Evolutionary conservation across 805 yeast species (phyloP).

Genomic region (Saccharomycopsis oosterbeekiorum): DNA sequence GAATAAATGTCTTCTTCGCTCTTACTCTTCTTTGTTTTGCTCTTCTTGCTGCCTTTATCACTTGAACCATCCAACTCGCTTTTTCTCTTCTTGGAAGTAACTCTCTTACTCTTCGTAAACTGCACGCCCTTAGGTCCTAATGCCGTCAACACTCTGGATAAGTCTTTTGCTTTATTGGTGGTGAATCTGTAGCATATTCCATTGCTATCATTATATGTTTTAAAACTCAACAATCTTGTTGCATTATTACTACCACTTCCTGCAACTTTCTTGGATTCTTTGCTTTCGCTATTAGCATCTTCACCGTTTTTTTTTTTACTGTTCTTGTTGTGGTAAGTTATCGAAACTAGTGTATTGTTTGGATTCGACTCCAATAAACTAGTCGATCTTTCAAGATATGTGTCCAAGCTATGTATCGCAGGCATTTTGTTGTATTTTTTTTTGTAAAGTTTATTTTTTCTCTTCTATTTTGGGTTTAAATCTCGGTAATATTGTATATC

Average conservation of each 20-base stretch:
- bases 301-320: constrained; percentile 7
- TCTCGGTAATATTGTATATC: not conserved
- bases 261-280: constrained; percentile 22
- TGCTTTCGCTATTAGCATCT: not conserved
- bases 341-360: constrained; percentile 23
- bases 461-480: too few species aligned
- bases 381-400: constrained; percentile 25
- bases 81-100: not conserved
- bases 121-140: constrained; percentile 61
- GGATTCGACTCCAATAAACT: constrained; percentile 25
- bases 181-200: constrained; percentile 52
- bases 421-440: constrained; percentile 10
- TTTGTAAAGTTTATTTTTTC: too few species aligned
- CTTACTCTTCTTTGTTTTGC: not conserved
- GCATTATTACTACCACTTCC: constrained; percentile 21
- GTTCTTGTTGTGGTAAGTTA: constrained; percentile 28
- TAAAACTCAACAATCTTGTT: constrained; percentile 33
- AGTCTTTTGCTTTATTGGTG: constrained; percentile 59
- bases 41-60: not conserved
- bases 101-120: constrained; percentile 22
- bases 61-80: not conserved
- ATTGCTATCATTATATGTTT: constrained; percentile 52
- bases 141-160: constrained; percentile 61
- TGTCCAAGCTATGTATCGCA: constrained; percentile 24
- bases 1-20: not conserved